These are phyloP conservation scores for Verbascum thapsus DNA, from an alignment of 257 asterid species.

Conservation along the genomic window DNA sequence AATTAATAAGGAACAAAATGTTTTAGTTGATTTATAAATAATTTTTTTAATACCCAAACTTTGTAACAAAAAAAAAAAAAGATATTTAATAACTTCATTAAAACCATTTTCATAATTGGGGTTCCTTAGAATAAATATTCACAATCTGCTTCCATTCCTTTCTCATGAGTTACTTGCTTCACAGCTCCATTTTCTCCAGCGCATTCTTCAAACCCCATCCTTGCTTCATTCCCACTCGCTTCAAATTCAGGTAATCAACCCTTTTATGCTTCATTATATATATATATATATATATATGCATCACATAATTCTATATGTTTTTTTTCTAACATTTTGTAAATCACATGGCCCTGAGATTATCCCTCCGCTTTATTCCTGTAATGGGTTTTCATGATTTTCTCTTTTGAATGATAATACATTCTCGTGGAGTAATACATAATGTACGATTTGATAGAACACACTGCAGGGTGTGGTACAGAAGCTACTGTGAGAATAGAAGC, in stretches of 20 bases:
- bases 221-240: constrained; percentile 30
- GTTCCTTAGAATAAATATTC: too few species aligned
- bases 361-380: neutral
- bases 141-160: neutral
- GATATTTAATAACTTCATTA: too few species aligned
- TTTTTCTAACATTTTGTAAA: constrained; percentile 7
- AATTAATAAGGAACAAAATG: too few species aligned
- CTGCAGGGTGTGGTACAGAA: constrained; percentile 40
- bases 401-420: constrained; percentile 1
- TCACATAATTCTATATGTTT: neutral
- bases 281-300: too few species aligned
- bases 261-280: constrained; percentile 6
- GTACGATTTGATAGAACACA: constrained; percentile 6
- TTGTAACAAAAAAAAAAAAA: too few species aligned
- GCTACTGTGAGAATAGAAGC: constrained; percentile 32
- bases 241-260: constrained; percentile 27
- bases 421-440: neutral
- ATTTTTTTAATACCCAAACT: too few species aligned
- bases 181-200: constrained; percentile 26
- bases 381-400: constrained; percentile 25
- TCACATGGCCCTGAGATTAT: neutral
- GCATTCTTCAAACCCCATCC: constrained; percentile 28
- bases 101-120: too few species aligned
- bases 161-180: constrained; percentile 45
- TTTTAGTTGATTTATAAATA: too few species aligned